Conservation (phyloP, 2,329 filamentous ascomycete species). For the Trichophyton rubrum region DNA sequence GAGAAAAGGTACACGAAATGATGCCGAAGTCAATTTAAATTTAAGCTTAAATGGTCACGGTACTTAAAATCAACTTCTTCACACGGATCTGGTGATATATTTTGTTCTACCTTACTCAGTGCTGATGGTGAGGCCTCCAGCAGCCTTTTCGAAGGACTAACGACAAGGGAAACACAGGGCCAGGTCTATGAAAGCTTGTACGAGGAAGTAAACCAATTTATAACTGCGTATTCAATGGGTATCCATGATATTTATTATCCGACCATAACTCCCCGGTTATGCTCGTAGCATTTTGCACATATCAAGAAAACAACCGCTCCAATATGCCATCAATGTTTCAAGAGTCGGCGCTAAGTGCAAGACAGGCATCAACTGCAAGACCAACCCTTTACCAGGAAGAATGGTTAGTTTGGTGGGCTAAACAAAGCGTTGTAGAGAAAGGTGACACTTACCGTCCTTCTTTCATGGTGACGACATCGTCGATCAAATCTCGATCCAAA, state of each 20-base stretch:
- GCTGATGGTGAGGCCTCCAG: not conserved
- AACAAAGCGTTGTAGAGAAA: not conserved
- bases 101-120: not conserved
- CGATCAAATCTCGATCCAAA: conserved; percentile 84
- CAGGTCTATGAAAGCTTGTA: not conserved
- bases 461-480: conserved; percentile 91
- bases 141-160: not conserved
- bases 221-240: conserved; percentile 3
- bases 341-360: conserved; percentile 50
- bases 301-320: not conserved
- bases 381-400: conserved; percentile 48
- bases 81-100: not conserved
- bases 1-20: not conserved
- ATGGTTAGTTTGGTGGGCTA: not conserved
- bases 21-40: not conserved
- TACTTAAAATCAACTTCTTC: not conserved
- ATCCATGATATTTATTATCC: conserved; percentile 3
- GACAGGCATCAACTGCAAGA: conserved; percentile 72
- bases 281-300: not conserved
- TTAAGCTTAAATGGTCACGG: not conserved
- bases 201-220: not conserved
- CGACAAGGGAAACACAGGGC: not conserved
- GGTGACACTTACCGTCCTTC: conserved; percentile 62
- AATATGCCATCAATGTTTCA: not conserved
- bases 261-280: conserved; percentile 3